Evolutionary conservation across 2,329 filamentous ascomycete species (phyloP), one percentile per base, ranked within the genome.

Genomic region (Fusarium marasasianum): DNA sequence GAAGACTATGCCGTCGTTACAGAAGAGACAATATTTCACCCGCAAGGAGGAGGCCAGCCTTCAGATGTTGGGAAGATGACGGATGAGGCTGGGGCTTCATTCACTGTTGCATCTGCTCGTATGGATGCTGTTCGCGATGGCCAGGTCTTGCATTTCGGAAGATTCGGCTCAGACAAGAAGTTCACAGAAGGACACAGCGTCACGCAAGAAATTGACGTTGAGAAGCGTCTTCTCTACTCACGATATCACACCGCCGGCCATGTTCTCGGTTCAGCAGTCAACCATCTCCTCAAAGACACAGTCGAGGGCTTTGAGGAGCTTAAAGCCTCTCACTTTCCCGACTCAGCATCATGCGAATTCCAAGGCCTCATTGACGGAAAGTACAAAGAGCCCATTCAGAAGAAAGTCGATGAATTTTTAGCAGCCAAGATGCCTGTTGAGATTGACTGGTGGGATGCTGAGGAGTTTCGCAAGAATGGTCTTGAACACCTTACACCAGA

Each of bases 231-330:
- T 2, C 84, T 93, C 2, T 90, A 92, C 82, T 93, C 91, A 2
- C 88, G 92, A 2, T 86, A 92, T 2, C 93, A 95, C 81, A 94
- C 92, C 0, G 92, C 91, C 0, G 93, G 93, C 40, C 93, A 95
- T 75, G 88, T 94, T 7, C 86, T 94, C 2, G 92, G 92, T 6
- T 82, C 90, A 1, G 92, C 92, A 0, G 90, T 94, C n/a, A 86
- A 89, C 4, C 83, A 87, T 59, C 85, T 93, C 0, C 81, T 90
- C 4, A 85, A 87, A 69, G 81, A 84, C 4, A 79, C 89, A 59
- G 80, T 92, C 18, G 81, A 82, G 1, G 84, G 83, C 29, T 90
- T 92, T 66, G 87, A 89, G 65, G 92, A 94, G 78, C 82, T 90
- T 18, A 95, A 94, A 80, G 93, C 93, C 1, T 91, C 88, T 8